phyloP scores from a whole-genome alignment of 2,329 filamentous ascomycete genomes.

The Botrytis medusae region DNA sequence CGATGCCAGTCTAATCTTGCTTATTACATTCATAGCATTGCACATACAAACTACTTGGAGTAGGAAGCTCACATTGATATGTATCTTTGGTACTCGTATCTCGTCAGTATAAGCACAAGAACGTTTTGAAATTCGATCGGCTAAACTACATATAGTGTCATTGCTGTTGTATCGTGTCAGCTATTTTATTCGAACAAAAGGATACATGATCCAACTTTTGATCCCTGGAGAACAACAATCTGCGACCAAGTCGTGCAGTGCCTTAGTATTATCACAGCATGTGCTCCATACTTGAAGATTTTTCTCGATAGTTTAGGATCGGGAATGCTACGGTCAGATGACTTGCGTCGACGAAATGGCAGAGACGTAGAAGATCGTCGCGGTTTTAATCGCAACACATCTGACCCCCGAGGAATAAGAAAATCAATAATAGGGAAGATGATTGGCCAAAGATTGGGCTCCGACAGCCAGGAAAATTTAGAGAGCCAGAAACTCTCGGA shows the following conservation, averaged over 20 bases:
- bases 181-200: conserved; percentile 11
- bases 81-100: conserved; percentile 21
- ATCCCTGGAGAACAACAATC: conserved; percentile 9
- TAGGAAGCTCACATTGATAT: conserved; percentile 10
- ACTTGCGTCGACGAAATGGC: conserved; percentile 13
- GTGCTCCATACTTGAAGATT: conserved; percentile 16
- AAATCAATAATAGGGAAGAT: background rate
- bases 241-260: conserved; percentile 12
- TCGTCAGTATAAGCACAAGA: background rate
- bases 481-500: background rate
- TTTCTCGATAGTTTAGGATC: conserved; percentile 18
- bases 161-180: conserved; percentile 14
- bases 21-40: conserved; percentile 15
- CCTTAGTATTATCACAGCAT: conserved; percentile 19
- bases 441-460: background rate
- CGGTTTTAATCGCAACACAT: background rate
- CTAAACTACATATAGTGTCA: conserved; percentile 11
- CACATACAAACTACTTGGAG: conserved; percentile 10
- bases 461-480: background rate
- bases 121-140: background rate
- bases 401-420: background rate
- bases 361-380: background rate
- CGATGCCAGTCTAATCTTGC: conserved; percentile 8
- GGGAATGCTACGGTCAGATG: conserved; percentile 12
- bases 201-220: conserved; percentile 8